These are phyloP conservation scores for Trapa incisa DNA, from an alignment of 345 rosid genomes.

Conservation along the genomic window DNA sequence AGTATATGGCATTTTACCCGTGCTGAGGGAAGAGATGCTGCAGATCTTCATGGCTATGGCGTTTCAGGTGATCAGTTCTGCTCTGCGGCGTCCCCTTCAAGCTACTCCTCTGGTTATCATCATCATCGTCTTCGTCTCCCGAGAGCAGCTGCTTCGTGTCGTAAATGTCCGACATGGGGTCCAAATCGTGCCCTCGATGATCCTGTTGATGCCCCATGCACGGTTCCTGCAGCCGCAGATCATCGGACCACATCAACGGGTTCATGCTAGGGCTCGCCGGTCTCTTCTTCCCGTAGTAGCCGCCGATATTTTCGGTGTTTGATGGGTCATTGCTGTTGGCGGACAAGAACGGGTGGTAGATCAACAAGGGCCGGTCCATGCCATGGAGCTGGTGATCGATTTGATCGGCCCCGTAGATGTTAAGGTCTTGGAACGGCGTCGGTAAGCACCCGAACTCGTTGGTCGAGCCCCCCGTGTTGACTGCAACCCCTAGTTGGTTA, in stretches of 20 bases:
- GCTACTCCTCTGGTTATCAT: conserved; percentile 25
- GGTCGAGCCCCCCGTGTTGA: conserved; percentile 2
- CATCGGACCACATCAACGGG: conserved; percentile 75
- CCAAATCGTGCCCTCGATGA: conserved; percentile 26
- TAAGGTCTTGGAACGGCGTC: conserved; percentile 72
- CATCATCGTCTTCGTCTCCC: conserved; percentile 22
- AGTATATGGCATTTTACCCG: conserved; percentile 27
- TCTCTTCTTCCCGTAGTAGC: conserved; percentile 63
- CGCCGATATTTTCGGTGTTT: conserved; percentile 16
- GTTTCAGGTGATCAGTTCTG: conserved; percentile 15
- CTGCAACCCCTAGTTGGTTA: conserved; percentile 6
- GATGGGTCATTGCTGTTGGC: conserved; percentile 4
- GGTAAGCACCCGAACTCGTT: conserved; percentile 31
- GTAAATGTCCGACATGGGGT: conserved; percentile 56
- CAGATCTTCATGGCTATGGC: no score
- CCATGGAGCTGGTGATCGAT: conserved; percentile 39
- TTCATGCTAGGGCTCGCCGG: conserved; percentile 48
- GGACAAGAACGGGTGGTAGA: conserved; percentile 12
- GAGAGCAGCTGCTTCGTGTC: conserved; percentile 55
- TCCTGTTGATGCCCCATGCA: conserved; percentile 27
- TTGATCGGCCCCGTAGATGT: conserved; percentile 51
- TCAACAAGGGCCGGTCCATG: conserved; percentile 48
- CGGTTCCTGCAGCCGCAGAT: conserved; percentile 42
- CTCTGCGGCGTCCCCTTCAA: conserved; percentile 26
- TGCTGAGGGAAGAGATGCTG: conserved; percentile 14